Conservation (phyloP, 768 basidiomycete species). For the Amanita rubescens region DNA sequence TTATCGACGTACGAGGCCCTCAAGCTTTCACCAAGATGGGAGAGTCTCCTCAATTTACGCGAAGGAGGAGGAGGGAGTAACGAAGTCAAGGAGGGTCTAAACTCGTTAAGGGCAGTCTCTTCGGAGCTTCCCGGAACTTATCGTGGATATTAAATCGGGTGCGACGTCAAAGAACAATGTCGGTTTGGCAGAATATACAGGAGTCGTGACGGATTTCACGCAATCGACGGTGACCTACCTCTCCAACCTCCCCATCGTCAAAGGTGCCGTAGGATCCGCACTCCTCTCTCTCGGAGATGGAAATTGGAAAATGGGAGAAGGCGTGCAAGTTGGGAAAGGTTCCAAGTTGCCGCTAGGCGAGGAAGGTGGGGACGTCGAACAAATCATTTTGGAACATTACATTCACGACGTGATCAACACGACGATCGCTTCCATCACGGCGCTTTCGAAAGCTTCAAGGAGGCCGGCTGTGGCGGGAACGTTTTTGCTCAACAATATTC, state of each 20-base stretch:
- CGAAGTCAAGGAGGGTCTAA: conserved; percentile 65
- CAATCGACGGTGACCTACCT: conserved; percentile 66
- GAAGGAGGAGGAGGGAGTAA: conserved; percentile 43
- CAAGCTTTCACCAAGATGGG: conserved; percentile 55
- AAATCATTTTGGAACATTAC: conserved; percentile 65
- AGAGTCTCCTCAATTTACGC: conserved; percentile 50
- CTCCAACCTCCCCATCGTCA: conserved; percentile 62
- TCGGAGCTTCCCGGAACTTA: conserved; percentile 77
- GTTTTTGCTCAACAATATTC: conserved; percentile 75
- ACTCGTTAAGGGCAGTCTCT: conserved; percentile 59
- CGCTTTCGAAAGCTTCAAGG: conserved; percentile 51
- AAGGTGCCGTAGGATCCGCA: conserved; percentile 57
- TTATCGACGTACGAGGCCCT: no score
- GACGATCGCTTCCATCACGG: conserved; percentile 48
- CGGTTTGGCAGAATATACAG: conserved; percentile 36
- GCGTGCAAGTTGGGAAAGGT: conserved; percentile 51
- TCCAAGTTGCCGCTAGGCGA: no score
- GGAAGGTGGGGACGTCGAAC: conserved; percentile 52
- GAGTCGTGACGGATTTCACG: no score
- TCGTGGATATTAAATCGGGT: conserved; percentile 71
- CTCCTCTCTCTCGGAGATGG: conserved; percentile 73
- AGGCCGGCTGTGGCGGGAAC: conserved; percentile 66
- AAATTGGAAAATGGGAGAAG: conserved; percentile 91
- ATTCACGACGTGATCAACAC: conserved; percentile 70
- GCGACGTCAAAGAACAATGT: conserved; percentile 50